Evolutionary conservation across 2,329 filamentous ascomycete genomes (phyloP), one percentile per base, ranked within the genome.

Genomic region (Alternaria infectoria): DNA sequence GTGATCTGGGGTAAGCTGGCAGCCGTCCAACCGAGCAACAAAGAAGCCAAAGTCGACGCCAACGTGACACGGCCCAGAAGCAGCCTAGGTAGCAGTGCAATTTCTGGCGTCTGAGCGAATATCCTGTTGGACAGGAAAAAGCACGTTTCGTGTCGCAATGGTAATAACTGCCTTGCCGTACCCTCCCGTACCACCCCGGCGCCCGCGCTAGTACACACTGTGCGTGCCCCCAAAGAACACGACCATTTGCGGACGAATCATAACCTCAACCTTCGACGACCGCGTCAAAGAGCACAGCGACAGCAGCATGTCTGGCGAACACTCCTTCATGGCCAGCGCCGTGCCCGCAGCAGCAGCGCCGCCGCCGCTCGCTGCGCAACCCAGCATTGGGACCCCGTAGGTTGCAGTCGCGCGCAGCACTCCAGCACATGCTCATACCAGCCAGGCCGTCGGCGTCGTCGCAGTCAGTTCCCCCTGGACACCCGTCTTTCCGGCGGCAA

Each of bases 321-420:
- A 79, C 67, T 79, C 74, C 67, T 81, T 80, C 77, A 80, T 80
- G 77, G 74, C 76, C 52, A 71, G 65, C 46, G 65, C 76, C 46
- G 67, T 68, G 59, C 66, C 74, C n/a, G 54, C 73, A 9, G 67
- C 73, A n/a, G 57, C 73, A 10, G 67, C 73, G n/a, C 71, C 73
- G 26, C 71, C 65, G 51, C 68, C 76, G 59, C 72, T 78, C 60
- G 74, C 75, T 21, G 74, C 75, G 50, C 74, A 76, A 64, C 75
- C 76, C 61, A 74, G 70, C 71, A 75, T 70, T 65, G 72, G 63
- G 46, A 67, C 74, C 21, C 72, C 77, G 77, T 80, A 75, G 61
- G 76, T 76, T 36, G 45, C 57, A 59, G 52, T 66, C 55, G 56
- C 64, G 65, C 64, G 65, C 64, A 45, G 59, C 19, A 28, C 49